Percentiles rank a stretch among this genome's conserved stretches.
These are phyloP conservation scores for Quercus dentata DNA, from an alignment of 306 rosid species.

Conservation along the genomic window DNA sequence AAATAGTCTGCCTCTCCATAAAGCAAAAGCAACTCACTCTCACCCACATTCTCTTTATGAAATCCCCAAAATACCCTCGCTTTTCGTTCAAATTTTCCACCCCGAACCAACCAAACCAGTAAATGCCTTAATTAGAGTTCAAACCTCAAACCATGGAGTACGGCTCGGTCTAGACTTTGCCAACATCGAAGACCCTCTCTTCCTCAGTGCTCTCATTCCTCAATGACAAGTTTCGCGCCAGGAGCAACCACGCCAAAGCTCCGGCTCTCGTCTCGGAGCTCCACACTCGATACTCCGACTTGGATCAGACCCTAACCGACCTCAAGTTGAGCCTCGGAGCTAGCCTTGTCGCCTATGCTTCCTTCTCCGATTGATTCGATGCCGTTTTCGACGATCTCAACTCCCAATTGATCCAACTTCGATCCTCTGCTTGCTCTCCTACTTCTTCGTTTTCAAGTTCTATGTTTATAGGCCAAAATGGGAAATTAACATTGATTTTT, in stretches of 20 bases:
- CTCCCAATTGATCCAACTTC: constrained; percentile 35
- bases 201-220: constrained; percentile 58
- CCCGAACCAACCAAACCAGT: neutral
- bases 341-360: constrained; percentile 48
- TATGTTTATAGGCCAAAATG: too few relatives aligned
- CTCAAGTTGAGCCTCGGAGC: constrained; percentile 55
- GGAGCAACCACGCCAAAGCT: constrained; percentile 34
- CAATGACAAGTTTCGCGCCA: constrained; percentile 38
- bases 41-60: neutral
- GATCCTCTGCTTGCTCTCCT: constrained; percentile 41
- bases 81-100: neutral
- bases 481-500: too few relatives aligned
- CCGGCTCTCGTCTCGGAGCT: constrained; percentile 54
- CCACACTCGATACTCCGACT: constrained; percentile 46
- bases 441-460: too few relatives aligned
- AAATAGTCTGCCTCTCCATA: neutral
- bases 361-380: constrained; percentile 55
- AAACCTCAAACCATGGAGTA: constrained; percentile 27
- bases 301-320: constrained; percentile 54
- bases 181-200: constrained; percentile 52
- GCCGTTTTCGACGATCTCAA: constrained; percentile 33
- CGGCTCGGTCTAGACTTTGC: constrained; percentile 35
- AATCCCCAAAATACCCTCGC: constrained; percentile 21
- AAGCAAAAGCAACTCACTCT: neutral
- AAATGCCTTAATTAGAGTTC: neutral